Evolutionary conservation across 176 grass and related monocot genomes (phyloP).

Genomic region (Dactylis glomerata): DNA sequence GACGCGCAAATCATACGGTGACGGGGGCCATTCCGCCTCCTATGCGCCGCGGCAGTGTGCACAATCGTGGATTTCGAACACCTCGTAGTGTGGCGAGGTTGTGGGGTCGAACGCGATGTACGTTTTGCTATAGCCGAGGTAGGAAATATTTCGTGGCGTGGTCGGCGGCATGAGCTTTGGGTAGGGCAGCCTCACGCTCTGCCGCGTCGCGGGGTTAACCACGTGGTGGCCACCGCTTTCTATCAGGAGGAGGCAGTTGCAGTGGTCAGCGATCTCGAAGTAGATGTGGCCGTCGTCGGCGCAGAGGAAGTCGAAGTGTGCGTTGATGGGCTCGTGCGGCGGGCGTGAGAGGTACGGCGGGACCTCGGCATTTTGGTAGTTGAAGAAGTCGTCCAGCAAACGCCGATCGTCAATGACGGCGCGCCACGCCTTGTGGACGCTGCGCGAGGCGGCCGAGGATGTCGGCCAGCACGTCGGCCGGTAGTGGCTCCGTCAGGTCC

Average conservation of each 20-base stretch:
- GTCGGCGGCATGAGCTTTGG: neutral
- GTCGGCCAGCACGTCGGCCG: neutral
- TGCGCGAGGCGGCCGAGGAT: neutral
- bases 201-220: neutral
- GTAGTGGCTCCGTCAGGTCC: neutral
- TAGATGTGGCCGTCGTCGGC: neutral
- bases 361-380: neutral
- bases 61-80: neutral
- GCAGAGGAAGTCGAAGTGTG: neutral
- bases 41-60: too few relatives aligned
- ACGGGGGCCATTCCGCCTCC: neutral
- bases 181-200: neutral
- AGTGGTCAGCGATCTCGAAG: neutral
- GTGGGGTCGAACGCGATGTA: neutral
- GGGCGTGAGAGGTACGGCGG: neutral
- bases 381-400: neutral
- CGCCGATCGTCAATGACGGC: neutral
- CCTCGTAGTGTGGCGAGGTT: neutral
- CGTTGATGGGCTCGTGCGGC: neutral
- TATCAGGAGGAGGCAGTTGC: neutral
- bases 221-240: accelerated
- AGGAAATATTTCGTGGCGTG: neutral
- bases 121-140: neutral
- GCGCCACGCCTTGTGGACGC: neutral
- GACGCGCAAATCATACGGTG: neutral